A percentile compares a stretch with the other conserved stretches of the same genome.
phyloP scores from a whole-genome alignment of 345 rosid genomes.

The Anastatica hierochuntica region DNA sequence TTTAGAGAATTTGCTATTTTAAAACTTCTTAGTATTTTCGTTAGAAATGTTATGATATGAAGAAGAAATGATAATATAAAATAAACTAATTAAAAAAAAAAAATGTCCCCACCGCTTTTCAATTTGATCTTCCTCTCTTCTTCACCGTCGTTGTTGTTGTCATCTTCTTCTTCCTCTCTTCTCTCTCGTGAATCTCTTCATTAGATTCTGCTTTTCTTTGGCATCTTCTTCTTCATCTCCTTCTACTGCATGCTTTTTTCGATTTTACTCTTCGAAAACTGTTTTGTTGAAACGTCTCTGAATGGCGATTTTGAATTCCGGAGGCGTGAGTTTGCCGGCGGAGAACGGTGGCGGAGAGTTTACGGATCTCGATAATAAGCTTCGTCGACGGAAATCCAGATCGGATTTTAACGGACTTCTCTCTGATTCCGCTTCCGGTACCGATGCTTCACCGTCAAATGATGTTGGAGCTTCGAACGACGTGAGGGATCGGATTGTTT shows the following conservation, averaged over 20 bases:
- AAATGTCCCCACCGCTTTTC: too few relatives aligned
- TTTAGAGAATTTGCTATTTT: too few relatives aligned
- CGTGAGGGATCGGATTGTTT: conserved; percentile 11
- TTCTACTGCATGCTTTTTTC: neutral
- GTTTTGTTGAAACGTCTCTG: too few relatives aligned
- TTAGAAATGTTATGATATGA: too few relatives aligned
- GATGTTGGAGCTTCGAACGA: conserved; percentile 8
- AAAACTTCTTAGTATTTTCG: too few relatives aligned
- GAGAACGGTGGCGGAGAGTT: conserved; percentile 32
- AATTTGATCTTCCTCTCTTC: too few relatives aligned
- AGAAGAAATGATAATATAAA: too few relatives aligned
- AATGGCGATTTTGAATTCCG: conserved; percentile 12
- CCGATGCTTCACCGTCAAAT: neutral
- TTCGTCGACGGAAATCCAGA: conserved; percentile 35
- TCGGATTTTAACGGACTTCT: conserved; percentile 13
- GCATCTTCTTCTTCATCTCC: neutral
- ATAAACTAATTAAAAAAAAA: too few relatives aligned
- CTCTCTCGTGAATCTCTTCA: too few relatives aligned
- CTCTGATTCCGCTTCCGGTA: conserved; percentile 1
- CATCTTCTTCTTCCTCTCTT: too few relatives aligned
- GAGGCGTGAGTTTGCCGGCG: conserved; percentile 10
- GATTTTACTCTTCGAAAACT: too few relatives aligned
- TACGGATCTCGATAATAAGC: conserved; percentile 34
- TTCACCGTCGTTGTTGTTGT: too few relatives aligned
- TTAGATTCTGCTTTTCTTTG: neutral